These are phyloP conservation scores for Penicillium sp. DNA, from an alignment of 2,329 filamentous ascomycete species.

Conservation along the genomic window DNA sequence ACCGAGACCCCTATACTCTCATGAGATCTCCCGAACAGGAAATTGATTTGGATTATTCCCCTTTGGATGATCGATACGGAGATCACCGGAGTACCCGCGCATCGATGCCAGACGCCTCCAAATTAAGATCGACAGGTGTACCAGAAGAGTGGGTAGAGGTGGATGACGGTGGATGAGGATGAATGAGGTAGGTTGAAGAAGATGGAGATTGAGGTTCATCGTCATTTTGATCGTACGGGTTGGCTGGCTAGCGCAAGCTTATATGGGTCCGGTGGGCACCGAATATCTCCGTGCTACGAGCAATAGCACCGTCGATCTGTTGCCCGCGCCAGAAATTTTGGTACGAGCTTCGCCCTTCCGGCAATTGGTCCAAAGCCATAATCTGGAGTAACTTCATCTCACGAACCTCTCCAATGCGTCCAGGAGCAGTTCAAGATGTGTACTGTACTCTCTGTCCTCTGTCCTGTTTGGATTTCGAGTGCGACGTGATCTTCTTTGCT, in stretches of 20 bases:
- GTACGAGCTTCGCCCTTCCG: conserved; percentile 3
- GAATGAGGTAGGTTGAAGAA: not conserved
- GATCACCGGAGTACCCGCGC: conserved; percentile 10
- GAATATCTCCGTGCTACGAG: conserved; percentile 10
- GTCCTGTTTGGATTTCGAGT: not conserved
- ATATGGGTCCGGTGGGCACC: conserved; percentile 7
- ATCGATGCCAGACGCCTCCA: not conserved
- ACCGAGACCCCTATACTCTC: not conserved
- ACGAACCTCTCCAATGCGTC: not conserved
- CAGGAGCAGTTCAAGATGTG: not conserved
- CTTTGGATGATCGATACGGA: conserved; percentile 8
- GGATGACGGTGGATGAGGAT: not conserved
- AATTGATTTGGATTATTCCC: not conserved
- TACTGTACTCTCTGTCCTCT: too few species aligned
- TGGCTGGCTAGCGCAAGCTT: conserved; percentile 18
- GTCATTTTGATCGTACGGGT: not conserved
- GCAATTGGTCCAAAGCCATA: conserved; percentile 2
- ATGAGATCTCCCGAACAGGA: conserved; percentile 1
- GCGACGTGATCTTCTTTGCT: too few species aligned
- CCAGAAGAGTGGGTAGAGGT: not conserved
- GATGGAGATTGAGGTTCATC: conserved; percentile 2
- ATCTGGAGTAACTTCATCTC: conserved; percentile 1
- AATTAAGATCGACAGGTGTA: conserved; percentile 17
- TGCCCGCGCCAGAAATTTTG: conserved; percentile 1
- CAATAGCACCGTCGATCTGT: conserved; percentile 16